Evolutionary conservation across 2,329 filamentous ascomycete genomes (phyloP).

Genomic region (Fonsecaea pugnacius): DNA sequence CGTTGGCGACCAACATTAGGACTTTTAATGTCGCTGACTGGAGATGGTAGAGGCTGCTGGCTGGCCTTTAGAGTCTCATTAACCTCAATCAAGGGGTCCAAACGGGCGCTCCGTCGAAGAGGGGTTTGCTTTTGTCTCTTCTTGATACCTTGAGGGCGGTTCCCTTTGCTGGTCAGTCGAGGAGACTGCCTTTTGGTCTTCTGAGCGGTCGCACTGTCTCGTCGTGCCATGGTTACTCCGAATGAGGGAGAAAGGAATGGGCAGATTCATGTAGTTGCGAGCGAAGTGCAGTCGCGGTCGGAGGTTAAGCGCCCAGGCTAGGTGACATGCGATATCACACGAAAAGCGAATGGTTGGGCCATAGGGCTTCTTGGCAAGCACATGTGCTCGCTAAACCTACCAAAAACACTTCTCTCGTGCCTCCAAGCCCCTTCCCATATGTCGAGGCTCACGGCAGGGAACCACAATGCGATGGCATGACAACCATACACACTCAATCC

Average conservation of each 20-base stretch:
- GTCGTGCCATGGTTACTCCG: no score
- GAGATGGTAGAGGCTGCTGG: conserved; percentile 21
- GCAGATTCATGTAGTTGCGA: no score
- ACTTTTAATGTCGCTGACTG: conserved; percentile 22
- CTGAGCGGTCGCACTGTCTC: no score
- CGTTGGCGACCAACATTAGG: conserved; percentile 19
- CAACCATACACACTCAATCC: conserved; percentile 11
- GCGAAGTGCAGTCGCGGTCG: no score
- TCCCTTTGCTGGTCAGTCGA: conserved; percentile 18
- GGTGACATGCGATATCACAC: conserved; percentile 4
- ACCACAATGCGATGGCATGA: conserved; percentile 4
- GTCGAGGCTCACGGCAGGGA: not conserved
- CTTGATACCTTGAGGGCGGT: conserved; percentile 20
- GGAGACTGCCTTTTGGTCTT: no score
- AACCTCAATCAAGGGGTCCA: conserved; percentile 18
- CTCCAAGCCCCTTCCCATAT: not conserved
- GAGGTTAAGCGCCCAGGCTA: no score
- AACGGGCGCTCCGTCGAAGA: conserved; percentile 23
- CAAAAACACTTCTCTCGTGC: conserved; percentile 1
- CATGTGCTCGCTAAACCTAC: conserved; percentile 8
- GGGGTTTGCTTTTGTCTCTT: conserved; percentile 22
- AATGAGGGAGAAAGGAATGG: no score
- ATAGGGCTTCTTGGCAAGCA: conserved; percentile 2
- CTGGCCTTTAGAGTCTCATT: conserved; percentile 17
- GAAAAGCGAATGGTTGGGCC: not conserved